These are phyloP conservation scores for Martiniozyma abietophila DNA, from an alignment of 805 yeast genomes.

Conservation along the genomic window DNA sequence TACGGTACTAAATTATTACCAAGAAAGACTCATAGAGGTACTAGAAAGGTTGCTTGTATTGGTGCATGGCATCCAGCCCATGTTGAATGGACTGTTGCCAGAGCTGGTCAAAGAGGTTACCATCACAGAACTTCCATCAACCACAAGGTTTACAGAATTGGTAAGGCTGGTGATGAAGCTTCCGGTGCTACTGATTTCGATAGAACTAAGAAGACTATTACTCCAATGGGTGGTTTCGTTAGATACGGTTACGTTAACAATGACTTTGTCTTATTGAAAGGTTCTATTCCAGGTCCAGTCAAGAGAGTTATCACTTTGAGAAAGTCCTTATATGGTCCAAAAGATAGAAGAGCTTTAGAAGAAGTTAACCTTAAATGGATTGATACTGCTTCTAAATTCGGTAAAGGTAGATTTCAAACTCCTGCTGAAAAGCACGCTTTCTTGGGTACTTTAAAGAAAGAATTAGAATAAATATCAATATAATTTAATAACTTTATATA, in stretches of 20 bases:
- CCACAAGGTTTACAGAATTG: conserved; percentile 99
- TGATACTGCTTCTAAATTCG: conserved; percentile 99
- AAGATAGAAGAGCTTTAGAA: conserved; percentile 96
- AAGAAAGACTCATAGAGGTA: conserved; percentile 99
- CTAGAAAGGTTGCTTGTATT: conserved; percentile 99
- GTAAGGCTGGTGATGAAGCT: conserved; percentile 91
- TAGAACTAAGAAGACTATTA: conserved; percentile 99
- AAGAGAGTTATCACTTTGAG: conserved; percentile 99
- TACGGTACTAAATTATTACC: conserved; percentile 99
- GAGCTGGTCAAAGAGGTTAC: conserved; percentile 99
- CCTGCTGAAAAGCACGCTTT: conserved; percentile 99
- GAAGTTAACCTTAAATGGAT: conserved; percentile 97
- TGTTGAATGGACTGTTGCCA: conserved; percentile 99
- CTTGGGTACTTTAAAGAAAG: conserved; percentile 99
- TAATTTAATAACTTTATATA: too few species aligned
- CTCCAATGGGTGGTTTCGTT: conserved; percentile 99
- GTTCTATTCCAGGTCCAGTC: conserved; percentile 99
- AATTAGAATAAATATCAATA: conserved; percentile 37
- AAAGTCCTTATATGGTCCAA: conserved; percentile 96
- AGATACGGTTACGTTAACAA: conserved; percentile 97
- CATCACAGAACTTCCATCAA: conserved; percentile 99
- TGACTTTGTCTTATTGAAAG: conserved; percentile 96
- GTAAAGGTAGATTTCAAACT: conserved; percentile 99
- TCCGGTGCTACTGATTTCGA: conserved; percentile 95
- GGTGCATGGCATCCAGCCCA: conserved; percentile 99